Evolutionary conservation across 2,329 filamentous ascomycete genomes (phyloP).

Genomic region (Zymoseptoria brevis): DNA sequence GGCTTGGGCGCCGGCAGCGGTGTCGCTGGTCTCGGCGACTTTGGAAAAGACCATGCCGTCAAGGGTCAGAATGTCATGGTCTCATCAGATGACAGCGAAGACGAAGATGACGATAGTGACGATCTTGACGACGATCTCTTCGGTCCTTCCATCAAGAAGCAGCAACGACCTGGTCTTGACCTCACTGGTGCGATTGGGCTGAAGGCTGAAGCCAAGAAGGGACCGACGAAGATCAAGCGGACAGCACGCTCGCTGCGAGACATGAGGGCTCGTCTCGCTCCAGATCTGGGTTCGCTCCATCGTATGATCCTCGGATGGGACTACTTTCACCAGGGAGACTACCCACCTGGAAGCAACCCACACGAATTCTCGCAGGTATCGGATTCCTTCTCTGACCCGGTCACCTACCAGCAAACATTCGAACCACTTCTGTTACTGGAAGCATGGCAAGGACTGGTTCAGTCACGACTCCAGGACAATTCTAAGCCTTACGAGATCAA

Average conservation of each 20-base stretch:
- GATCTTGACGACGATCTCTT: slow-evolving; percentile 49
- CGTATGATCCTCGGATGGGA: slow-evolving; percentile 87
- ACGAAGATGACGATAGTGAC: slow-evolving; percentile 33
- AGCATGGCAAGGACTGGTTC: slow-evolving; percentile 91
- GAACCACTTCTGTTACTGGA: slow-evolving; percentile 84
- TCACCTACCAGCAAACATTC: slow-evolving; percentile 80
- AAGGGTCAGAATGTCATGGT: slow-evolving; percentile 86
- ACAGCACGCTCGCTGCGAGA: slow-evolving; percentile 79
- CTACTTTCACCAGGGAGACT: slow-evolving; percentile 81
- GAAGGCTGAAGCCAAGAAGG: slow-evolving; percentile 46
- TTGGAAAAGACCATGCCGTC: slow-evolving; percentile 69
- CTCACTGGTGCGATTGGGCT: slow-evolving; percentile 25
- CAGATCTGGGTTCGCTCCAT: slow-evolving; percentile 78
- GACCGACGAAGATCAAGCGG: slow-evolving; percentile 77
- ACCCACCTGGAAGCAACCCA: slow-evolving; percentile 65
- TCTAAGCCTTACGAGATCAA: slow-evolving; percentile 80
- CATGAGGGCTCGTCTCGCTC: slow-evolving; percentile 84
- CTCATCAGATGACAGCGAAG: slow-evolving; percentile 58
- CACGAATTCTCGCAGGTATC: slow-evolving; percentile 68
- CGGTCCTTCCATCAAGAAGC: slow-evolving; percentile 39
- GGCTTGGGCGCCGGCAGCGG: slow-evolving; percentile 74
- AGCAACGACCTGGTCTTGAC: slow-evolving; percentile 26
- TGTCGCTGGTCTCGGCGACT: slow-evolving; percentile 60
- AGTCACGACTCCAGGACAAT: slow-evolving; percentile 76
- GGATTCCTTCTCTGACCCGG: slow-evolving; percentile 66